These are phyloP conservation scores for Hymenoscyphus infarciens DNA, from an alignment of 2,329 filamentous ascomycete genomes.

Conservation along the genomic window DNA sequence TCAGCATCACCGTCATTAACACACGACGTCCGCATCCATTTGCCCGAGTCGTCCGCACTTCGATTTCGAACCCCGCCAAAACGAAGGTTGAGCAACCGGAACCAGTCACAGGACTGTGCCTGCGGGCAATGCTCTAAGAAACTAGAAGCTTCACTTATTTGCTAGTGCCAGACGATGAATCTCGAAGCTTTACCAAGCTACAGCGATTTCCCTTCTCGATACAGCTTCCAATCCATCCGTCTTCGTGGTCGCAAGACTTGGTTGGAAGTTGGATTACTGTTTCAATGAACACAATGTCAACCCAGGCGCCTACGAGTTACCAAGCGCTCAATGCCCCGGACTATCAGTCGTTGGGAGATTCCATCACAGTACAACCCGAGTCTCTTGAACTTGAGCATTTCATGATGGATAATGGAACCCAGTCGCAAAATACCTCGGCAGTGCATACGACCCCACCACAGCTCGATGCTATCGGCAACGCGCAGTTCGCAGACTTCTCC, in stretches of 20 bases:
- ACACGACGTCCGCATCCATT: slow-evolving; percentile 5
- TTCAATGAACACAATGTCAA: slow-evolving; percentile 21
- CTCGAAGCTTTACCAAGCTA: slow-evolving; percentile 8
- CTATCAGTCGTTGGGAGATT: slow-evolving; percentile 17
- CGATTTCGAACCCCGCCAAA: slow-evolving; percentile 4
- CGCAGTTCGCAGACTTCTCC: slow-evolving; percentile 51
- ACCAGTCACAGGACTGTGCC: slow-evolving; percentile 7
- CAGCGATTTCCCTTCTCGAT: background rate
- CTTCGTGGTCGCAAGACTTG: background rate
- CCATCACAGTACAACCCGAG: slow-evolving; percentile 22
- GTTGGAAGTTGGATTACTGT: background rate
- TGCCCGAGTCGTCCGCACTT: slow-evolving; percentile 1
- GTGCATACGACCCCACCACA: slow-evolving; percentile 25
- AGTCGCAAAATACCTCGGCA: slow-evolving; percentile 20
- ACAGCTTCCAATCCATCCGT: background rate
- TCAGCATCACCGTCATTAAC: background rate
- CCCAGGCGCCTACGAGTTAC: slow-evolving; percentile 20
- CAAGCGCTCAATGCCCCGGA: slow-evolving; percentile 21
- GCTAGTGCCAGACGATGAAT: slow-evolving; percentile 11
- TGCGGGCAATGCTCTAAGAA: slow-evolving; percentile 7
- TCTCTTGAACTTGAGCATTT: slow-evolving; percentile 30
- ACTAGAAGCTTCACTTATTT: slow-evolving; percentile 5
- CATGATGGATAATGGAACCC: slow-evolving; percentile 29
- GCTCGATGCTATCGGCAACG: slow-evolving; percentile 25
- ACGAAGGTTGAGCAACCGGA: slow-evolving; percentile 1